phyloP scores from a whole-genome alignment of 2,329 filamentous ascomycete species.

The Penicillium sp. region DNA sequence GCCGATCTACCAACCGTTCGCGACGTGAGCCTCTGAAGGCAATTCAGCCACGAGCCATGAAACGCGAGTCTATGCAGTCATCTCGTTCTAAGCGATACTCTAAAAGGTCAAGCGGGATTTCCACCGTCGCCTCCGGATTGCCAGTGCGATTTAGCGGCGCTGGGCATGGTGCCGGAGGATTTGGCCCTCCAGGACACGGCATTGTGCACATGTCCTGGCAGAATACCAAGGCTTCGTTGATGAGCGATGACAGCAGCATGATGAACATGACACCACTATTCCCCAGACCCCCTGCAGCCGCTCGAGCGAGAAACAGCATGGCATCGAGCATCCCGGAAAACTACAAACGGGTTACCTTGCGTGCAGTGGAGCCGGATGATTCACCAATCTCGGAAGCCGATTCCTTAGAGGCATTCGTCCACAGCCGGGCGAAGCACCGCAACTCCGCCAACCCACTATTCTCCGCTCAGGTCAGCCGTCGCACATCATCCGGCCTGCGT shows the following conservation, averaged over 20 bases:
- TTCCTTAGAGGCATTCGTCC: conserved; percentile 41
- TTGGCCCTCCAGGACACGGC: conserved; percentile 38
- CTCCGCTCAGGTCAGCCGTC: conserved; percentile 35
- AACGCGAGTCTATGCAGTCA: conserved; percentile 38
- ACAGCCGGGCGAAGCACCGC: conserved; percentile 38
- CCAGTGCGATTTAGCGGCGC: conserved; percentile 43
- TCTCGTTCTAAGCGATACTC: conserved; percentile 38
- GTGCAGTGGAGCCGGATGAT: conserved; percentile 31
- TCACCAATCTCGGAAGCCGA: conserved; percentile 36
- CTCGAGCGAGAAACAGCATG: conserved; percentile 28
- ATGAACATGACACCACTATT: conserved; percentile 39
- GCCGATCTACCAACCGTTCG: conserved; percentile 30
- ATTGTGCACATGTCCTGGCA: conserved; percentile 40
- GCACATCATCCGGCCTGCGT: conserved; percentile 34
- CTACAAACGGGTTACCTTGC: conserved; percentile 31
- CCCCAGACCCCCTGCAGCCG: conserved; percentile 33
- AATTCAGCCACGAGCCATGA: conserved; percentile 37
- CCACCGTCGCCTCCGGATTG: conserved; percentile 37
- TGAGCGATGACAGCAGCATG: conserved; percentile 37
- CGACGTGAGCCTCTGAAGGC: conserved; percentile 37
- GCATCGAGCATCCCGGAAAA: conserved; percentile 29
- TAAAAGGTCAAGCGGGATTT: conserved; percentile 41
- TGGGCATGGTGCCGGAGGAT: conserved; percentile 43
- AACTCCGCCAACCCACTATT: conserved; percentile 42
- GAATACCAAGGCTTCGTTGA: conserved; percentile 34